These are phyloP conservation scores for Tetradesmus obliquus DNA, from an alignment of 139 green algal species.

Conservation along the genomic window DNA sequence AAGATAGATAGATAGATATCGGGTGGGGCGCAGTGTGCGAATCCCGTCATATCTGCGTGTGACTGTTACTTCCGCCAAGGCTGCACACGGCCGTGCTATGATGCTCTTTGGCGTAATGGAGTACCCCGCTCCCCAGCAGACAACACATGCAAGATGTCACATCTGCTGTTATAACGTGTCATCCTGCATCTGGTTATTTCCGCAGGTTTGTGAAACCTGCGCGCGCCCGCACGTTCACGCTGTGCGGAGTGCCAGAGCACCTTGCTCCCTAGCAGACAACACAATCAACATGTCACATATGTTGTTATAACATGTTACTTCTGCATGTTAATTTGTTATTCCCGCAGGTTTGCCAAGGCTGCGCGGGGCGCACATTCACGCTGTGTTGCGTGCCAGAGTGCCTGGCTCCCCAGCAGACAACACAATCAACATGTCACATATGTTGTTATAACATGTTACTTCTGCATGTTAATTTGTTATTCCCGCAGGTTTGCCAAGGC, in stretches of 20 bases:
- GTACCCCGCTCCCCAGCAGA: too few relatives aligned
- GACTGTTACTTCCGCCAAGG: too few relatives aligned
- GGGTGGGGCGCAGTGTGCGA: too few relatives aligned
- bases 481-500: constrained; percentile 60
- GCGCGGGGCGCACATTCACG: constrained; percentile 74
- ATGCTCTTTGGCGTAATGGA: too few relatives aligned
- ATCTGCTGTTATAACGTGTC: constrained; percentile 41
- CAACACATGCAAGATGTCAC: neutral
- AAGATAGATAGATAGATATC: too few relatives aligned
- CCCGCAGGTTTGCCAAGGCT: constrained; percentile 72
- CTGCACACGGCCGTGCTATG: too few relatives aligned
- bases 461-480: neutral
- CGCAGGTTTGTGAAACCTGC: constrained; percentile 73
- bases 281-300: neutral
- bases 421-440: neutral
- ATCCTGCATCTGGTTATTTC: too few relatives aligned
- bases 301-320: too few relatives aligned
- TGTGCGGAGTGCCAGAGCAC: constrained; percentile 82
- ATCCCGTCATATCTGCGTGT: too few relatives aligned
- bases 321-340: too few relatives aligned
- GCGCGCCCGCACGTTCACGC: constrained; percentile 74
- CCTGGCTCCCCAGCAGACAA: constrained; percentile 59
- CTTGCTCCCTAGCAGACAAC: constrained; percentile 57
- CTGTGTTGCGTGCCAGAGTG: constrained; percentile 82
- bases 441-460: constrained; percentile 44